Base-by-base conservation (phyloP, 257 asterid genomes). In the Prunella vulgaris region DNA sequence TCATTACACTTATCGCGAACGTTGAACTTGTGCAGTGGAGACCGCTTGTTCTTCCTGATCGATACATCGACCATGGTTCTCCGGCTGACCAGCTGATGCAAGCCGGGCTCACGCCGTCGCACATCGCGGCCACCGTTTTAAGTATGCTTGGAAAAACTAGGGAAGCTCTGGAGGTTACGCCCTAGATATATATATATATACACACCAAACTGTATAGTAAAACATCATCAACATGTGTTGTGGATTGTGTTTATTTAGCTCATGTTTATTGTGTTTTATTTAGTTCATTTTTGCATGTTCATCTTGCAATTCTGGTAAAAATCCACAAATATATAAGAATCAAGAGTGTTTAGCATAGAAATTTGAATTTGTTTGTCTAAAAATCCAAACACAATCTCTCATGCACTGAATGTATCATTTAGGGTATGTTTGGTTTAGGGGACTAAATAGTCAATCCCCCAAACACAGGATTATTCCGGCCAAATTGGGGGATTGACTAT, bases 31-130 rank as follows among this genome's bases (percentile, higher is more conserved):
- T 66, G 74, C 85, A 88, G 95, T 88, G 92, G 95, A 85, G 92
- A 77, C 95, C 95, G 0, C 24, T 88, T 51, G 89, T 82, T 59
- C 90, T 88, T 21, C 95, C 92, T 0, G 95, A 88, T 77, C 79
- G 82, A 59, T 88, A 88, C 79, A 84, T 88, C 9, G 95, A 88
- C 18, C 91, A 85, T 25, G 92, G 92, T 69, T 76, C 84, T 18
- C 88, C 95, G 2, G 82, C 76, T 3, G 87, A 86, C 56, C 95
- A 88, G 38, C 42, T 88, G 70, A 64, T 67, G 10, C 74, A 82
- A 69, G 90, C 90, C 2, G 90, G 95, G 21, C 79, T 88, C 4
- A 82, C 92, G 1, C 80, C 89, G 21, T 75, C 84, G 52, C 84
- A 82, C 68, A 84, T 88, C 20, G 92, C 88, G 1, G 90, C 90